Evolutionary conservation across 1,139 yeast genomes (phyloP), one percentile per base, ranked within the genome.

Genomic region (Yamadazyma trypodendri): DNA sequence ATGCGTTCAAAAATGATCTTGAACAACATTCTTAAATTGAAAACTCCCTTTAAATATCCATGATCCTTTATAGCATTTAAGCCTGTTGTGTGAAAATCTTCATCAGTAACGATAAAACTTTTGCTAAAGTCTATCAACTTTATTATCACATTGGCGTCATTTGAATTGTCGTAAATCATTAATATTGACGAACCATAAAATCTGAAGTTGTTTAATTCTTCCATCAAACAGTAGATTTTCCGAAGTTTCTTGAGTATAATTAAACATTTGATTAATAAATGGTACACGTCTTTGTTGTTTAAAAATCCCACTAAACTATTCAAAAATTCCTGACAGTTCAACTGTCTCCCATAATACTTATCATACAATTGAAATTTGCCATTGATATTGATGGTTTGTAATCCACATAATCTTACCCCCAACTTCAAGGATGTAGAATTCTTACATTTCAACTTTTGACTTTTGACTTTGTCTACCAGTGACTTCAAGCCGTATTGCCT

Each of bases 401-500:
- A 78, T 5, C 99, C 99, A 65, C 99, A 94, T 15, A 94, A 79
- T 39, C 99, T 72, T 0, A 89, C 96, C 2, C 99, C 99, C 25
- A 92, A 69, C 44, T 71, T 66, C 36, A 89, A 70, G 6, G 95
- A 83, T 0, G 98, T 90, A 0, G 97, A 92, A 39, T 70, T 63
- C 6, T 74, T 65, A 61, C 98, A 94, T 60, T 94, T 94, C 42
- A 72, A 72, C 28, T 89, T 66, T 61, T 94, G 98, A 0, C 96
- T 86, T 38, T 64, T 59, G 55, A 83, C 87, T 61, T 94, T 94
- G 38, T 79, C 68, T 11, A 64, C 60, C 8, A 73, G 72, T 0
- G 97, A 97, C 49, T 88, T 96, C 12, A 90, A 84, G n/a, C 99
- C 98, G 52, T 92, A 92, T 60, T 94, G 99, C 38, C 99, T 73